phyloP scores from a whole-genome alignment of 75 land plant species.

The Adiantum capillusveneris region DNA sequence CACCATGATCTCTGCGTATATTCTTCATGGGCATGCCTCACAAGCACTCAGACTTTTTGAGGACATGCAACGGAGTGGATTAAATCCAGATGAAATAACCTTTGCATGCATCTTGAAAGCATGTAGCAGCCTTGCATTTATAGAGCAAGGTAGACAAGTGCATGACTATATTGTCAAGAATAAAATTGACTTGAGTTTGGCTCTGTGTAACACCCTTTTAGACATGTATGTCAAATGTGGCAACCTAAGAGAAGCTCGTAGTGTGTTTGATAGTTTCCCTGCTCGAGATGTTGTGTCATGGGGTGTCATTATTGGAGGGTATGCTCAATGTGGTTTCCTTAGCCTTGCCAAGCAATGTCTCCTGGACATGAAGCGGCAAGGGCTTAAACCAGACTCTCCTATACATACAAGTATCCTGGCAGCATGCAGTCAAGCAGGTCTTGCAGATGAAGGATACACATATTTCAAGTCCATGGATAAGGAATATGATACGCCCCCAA shows the following conservation, averaged over 20 bases:
- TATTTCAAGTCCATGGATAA: constrained; percentile 5
- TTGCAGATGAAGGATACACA: not conserved
- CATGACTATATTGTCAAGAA: constrained; percentile 1
- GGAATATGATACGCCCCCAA: constrained; percentile 3
- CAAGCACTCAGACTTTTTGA: constrained; percentile 11
- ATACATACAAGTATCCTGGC: constrained; percentile 4
- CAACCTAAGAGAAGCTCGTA: not conserved
- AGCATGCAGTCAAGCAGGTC: constrained; percentile 8
- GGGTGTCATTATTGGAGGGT: constrained; percentile 15
- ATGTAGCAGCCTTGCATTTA: not conserved
- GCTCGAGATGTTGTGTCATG: constrained; percentile 14
- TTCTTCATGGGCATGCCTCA: constrained; percentile 7
- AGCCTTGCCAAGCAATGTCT: constrained; percentile 5
- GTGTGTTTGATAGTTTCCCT: constrained; percentile 2
- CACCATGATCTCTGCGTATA: constrained; percentile 2
- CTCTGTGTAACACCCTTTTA: not conserved
- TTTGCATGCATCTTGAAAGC: not conserved
- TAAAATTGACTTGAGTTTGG: not conserved
- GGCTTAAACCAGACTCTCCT: constrained; percentile 1
- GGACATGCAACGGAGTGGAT: constrained; percentile 1
- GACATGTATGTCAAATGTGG: constrained; percentile 2
- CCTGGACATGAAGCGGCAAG: not conserved
- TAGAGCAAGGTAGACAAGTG: constrained; percentile 1
- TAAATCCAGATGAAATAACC: not conserved
- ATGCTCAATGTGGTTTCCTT: constrained; percentile 14